Percentiles rank a stretch among this genome's conserved stretches.
phyloP scores from a whole-genome alignment of 345 rosid genomes.

The Sonneratia alba region DNA sequence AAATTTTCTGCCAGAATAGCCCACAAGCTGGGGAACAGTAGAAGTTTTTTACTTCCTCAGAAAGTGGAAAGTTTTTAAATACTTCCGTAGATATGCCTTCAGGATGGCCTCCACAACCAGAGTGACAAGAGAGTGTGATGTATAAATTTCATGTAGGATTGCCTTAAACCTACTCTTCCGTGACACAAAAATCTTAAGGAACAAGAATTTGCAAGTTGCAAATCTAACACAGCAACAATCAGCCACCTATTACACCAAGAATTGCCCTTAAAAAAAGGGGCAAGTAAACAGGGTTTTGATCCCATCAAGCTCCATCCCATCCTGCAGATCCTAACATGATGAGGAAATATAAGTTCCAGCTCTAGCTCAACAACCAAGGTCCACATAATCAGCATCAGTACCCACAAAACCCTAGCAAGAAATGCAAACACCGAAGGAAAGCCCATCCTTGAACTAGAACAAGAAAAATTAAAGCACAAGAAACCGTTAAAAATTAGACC shows the following conservation, averaged over 20 bases:
- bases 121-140: not conserved
- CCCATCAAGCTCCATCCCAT: not conserved
- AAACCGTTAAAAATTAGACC: conserved; percentile 27
- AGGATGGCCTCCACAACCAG: not conserved
- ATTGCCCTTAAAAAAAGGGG: not conserved
- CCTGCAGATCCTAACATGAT: not conserved
- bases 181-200: not conserved
- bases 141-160: not conserved
- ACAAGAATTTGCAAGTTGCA: not conserved
- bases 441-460: not conserved
- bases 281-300: not conserved
- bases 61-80: no score
- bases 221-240: no score
- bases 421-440: not conserved
- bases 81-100: no score
- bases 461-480: not conserved
- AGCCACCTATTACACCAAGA: not conserved
- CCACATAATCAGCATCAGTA: not conserved
- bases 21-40: no score
- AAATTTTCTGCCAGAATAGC: no score
- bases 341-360: not conserved
- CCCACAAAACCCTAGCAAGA: not conserved
- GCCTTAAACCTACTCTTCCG: not conserved
- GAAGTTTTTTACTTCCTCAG: no score
- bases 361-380: not conserved